Evolutionary conservation across 441 rosid genomes (phyloP), one percentile per base, ranked within the genome.

Genomic region (Hura crepitans): DNA sequence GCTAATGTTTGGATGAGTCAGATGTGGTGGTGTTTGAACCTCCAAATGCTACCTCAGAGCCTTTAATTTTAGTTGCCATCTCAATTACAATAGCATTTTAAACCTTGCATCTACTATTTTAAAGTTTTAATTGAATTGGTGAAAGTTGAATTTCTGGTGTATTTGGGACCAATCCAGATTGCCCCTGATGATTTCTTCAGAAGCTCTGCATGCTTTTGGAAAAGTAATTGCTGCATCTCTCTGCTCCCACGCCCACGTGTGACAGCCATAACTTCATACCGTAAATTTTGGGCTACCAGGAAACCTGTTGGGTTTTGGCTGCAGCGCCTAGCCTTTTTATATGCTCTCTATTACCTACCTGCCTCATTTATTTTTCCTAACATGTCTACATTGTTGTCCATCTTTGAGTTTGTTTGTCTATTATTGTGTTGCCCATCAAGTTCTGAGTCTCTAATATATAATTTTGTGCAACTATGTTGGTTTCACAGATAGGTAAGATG

Each of bases 401-500:
- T 28, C n/a, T 39, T 18, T 28, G 54, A 47, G 8, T 54, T 53
- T 49, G 28, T 18, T 6, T 75, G 43, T 68, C 49, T 35, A 1
- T 35, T 47, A 17, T 59, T 62, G 69, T 49, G 67, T 78, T 45
- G 60, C 45, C 33, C 63, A 65, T 56, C 55, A 35, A 56, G 65
- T 60, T 63, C 69, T 23, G 20, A 43, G 67, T 71, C 20, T 75
- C 53, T 30, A 37, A 31, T 68, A n/a, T 58, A 50, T 22, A 73
- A 69, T 56, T 14, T 6, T 75, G 75, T 69, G 68, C 45, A 76
- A 75, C 62, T 69, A 66, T 64, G 71, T 67, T 79, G 73, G 56
- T 39, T 79, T 72, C 72, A 82, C 88, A 96, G 99, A 74, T 96
- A 75, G 99, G 99, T 62, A 93, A 93, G 85, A 80, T 85, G 37